Evolutionary conservation across 2,329 filamentous ascomycete genomes (phyloP).

Genomic region (Phaeosphaeriaceae sp.): DNA sequence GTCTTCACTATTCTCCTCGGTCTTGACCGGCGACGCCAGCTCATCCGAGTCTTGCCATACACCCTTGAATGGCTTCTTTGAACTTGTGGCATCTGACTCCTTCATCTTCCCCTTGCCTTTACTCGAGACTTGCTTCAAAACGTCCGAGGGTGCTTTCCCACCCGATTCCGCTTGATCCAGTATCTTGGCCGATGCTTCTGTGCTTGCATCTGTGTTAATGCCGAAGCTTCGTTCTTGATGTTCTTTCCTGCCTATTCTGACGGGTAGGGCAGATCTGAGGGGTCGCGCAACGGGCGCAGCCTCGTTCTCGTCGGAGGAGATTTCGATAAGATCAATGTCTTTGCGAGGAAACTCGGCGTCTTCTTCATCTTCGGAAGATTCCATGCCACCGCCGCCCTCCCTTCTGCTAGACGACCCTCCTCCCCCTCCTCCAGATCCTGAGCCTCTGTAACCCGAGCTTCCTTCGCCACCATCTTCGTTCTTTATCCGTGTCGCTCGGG

Average conservation of each 20-base stretch:
- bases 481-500: constrained; percentile 40
- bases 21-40: constrained; percentile 55
- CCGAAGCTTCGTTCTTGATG: constrained; percentile 62
- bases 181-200: constrained; percentile 52
- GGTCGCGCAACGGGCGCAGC: constrained; percentile 25
- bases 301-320: constrained; percentile 62
- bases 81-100: constrained; percentile 52
- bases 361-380: constrained; percentile 59
- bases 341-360: constrained; percentile 54
- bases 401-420: constrained; percentile 28
- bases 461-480: constrained; percentile 35
- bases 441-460: constrained; percentile 22
- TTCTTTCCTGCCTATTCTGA: constrained; percentile 63
- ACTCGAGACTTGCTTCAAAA: constrained; percentile 23
- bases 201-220: constrained; percentile 62
- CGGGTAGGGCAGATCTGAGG: constrained; percentile 48
- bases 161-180: constrained; percentile 43
- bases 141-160: constrained; percentile 25
- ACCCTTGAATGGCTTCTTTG: constrained; percentile 52
- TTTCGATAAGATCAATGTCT: constrained; percentile 66
- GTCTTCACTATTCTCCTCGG: constrained; percentile 61
- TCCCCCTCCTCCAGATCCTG: constrained; percentile 17
- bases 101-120: constrained; percentile 52
- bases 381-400: constrained; percentile 51
- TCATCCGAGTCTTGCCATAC: constrained; percentile 54